Evolutionary conservation across 169 alveolate genomes (phyloP).

Genomic region (Toxoplasma gondii): DNA sequence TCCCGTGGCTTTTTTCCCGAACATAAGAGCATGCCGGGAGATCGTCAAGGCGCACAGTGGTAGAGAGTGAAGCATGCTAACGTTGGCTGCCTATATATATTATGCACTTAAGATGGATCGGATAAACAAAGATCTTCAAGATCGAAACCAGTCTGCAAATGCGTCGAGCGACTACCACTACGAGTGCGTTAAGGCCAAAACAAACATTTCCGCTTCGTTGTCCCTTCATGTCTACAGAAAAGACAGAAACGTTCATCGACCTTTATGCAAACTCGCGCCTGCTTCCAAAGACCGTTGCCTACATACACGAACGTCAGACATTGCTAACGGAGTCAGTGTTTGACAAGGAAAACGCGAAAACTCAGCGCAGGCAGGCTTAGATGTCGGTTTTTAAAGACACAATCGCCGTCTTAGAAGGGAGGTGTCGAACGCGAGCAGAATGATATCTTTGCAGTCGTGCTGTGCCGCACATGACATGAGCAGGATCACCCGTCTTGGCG

Average conservation of each 20-base stretch:
- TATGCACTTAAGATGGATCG: neutral
- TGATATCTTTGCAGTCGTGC: too few relatives aligned
- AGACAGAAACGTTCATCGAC: slow-evolving; percentile 68
- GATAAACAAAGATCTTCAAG: neutral
- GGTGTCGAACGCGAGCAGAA: too few relatives aligned
- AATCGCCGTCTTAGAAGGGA: neutral
- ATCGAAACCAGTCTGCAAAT: too few relatives aligned
- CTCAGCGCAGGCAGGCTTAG: too few relatives aligned
- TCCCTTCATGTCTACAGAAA: neutral
- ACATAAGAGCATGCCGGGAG: too few relatives aligned
- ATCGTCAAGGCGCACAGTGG: too few relatives aligned
- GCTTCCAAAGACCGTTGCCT: slow-evolving; percentile 79
- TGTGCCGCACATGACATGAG: too few relatives aligned
- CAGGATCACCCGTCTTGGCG: too few relatives aligned
- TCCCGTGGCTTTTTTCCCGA: too few relatives aligned
- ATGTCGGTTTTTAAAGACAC: too few relatives aligned
- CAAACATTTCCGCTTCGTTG: neutral
- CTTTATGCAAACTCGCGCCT: slow-evolving; percentile 78
- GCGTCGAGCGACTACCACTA: neutral
- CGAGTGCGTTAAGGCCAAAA: neutral
- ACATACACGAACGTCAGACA: slow-evolving; percentile 59
- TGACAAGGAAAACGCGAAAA: neutral
- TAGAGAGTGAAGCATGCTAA: too few relatives aligned
- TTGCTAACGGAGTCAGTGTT: neutral
- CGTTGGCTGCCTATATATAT: too few relatives aligned